Conservation (phyloP, 2,329 filamentous ascomycete species). For the Ilyonectria mors-panacis region DNA sequence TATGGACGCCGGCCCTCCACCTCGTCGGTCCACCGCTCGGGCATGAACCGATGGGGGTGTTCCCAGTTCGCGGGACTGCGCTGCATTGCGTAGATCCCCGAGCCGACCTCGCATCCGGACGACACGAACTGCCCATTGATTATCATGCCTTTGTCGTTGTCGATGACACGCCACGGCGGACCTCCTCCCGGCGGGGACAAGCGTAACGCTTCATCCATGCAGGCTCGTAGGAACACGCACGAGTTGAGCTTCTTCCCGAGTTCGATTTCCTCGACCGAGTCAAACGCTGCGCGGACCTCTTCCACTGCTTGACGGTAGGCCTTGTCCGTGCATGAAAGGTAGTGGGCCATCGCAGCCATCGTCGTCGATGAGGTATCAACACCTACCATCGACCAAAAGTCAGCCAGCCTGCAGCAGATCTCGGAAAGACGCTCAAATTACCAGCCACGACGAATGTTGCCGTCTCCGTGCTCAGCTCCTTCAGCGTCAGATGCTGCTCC, state of each 20-base stretch:
- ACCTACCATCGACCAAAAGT: not conserved
- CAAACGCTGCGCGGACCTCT: constrained; percentile 6
- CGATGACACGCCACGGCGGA: constrained; percentile 35
- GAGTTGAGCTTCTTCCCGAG: constrained; percentile 7
- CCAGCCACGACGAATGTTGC: constrained; percentile 55
- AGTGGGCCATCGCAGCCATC: not conserved
- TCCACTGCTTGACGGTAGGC: not conserved
- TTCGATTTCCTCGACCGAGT: constrained; percentile 24
- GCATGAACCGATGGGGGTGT: constrained; percentile 21
- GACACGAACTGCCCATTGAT: constrained; percentile 35
- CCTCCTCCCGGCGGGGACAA: constrained; percentile 3
- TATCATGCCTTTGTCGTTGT: constrained; percentile 22
- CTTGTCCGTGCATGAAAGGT: constrained; percentile 12
- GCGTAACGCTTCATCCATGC: constrained; percentile 13
- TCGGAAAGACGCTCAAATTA: constrained; percentile 9
- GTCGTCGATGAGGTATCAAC: not conserved
- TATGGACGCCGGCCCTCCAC: constrained; percentile 10
- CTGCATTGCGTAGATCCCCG: constrained; percentile 39
- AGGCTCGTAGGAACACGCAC: constrained; percentile 11
- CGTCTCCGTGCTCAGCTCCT: constrained; percentile 60
- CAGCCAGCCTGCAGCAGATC: not conserved
- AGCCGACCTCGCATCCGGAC: constrained; percentile 32
- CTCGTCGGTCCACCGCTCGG: constrained; percentile 29
- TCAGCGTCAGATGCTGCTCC: constrained; percentile 57
- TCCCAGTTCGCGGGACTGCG: constrained; percentile 28